Base-by-base conservation (phyloP, 495 filamentous ascomycete species). In the Talaromyces wortmannii region DNA sequence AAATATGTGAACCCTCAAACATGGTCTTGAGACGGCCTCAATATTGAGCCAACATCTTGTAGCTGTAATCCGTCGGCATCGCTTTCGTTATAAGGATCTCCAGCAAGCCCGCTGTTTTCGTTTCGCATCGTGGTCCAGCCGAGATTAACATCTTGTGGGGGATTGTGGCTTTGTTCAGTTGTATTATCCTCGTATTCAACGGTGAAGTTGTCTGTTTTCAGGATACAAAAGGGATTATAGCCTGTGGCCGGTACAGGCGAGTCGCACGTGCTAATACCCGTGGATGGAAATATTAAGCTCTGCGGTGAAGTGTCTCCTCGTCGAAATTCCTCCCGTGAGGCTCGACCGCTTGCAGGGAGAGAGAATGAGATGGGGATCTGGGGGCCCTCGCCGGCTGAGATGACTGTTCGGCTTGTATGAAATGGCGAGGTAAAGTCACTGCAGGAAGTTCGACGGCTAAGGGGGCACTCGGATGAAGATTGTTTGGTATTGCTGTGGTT, bases 161-260 rank as follows among this genome's bases (percentile, higher is more conserved):
- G n/a, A 45, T 13, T 53, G 33, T n/a, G 15, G 15, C 2, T 53
- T n/a, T 43, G 10, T 13, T 15, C 44, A 6, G 31, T 42, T 2
- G 7, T 31, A 2, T 10, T 23, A 8, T 53, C 52, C 40, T 53
- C 52, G 17, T 46, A 53, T 36, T 53, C 52, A 32, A 53, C 45
- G 1, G 15, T 53, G 43, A 53, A 53, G 16, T 53, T 29, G 45
- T 15, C 45, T 30, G 52, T 53, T 33, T 53, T 40, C 23, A 53
- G 23, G 13, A 53, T 53, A 7, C 36, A 42, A 2, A 17, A 53
- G 2, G 50, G 50, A 23, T 23, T 23, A 4, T 23, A 23, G 7
- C 33, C 50, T 16, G 40, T 13, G 6, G 17, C 23, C 2, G 4
- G 2, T 30, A 18, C 17, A 10, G 36, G 36, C 5, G 36, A 40